Evolutionary conservation across 139 green algal genomes (phyloP), one percentile per base, ranked within the genome.

Genomic region (Nannochloris sp.): DNA sequence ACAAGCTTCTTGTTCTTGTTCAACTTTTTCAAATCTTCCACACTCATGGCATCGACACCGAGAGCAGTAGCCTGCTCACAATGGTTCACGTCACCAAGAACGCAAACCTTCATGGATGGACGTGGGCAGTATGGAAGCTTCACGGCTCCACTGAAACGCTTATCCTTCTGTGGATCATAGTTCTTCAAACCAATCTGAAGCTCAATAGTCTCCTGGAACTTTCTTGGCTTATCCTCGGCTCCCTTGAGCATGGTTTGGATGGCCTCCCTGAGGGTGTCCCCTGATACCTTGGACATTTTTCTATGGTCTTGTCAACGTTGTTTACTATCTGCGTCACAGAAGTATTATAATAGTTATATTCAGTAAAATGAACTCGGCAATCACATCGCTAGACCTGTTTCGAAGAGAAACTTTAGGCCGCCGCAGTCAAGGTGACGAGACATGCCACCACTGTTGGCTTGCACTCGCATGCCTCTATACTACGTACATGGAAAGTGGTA

Each of bases 1-100:
- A 99, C 93, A 44, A 99, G 87, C 89, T 99, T 99, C 87, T 99
- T 98, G 91, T 97, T 97, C 87, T 99, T 99, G 88, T 99, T 98
- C 56, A 98, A 84, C 90, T 97, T 97, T 90, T 98, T 98, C 50
- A 98, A 81, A 70, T 92, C 88, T 70, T 97, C 92, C 61, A 98
- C 89, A 62, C 74, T 87, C 86, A 94, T 94, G 64, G 68, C 64
- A 68, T 98, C 93, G 18, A 98, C 59, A 57, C 79, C 85, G 24
- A 96, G 81, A 48, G 80, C 67, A 66, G 87, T 73, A 53, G 91
- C 88, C 76, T 95, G 81, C 75, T 98, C 92, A 77, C 92, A 96
- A 68, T 98, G 92, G 87, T 96, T 93, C 66, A 95, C 89, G 70
- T 98, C 93, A 65, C 93, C 93, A 40, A 99, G 84, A 60, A 98